These are phyloP conservation scores for Hygrocybe coccinea DNA, from an alignment of 768 basidiomycete genomes.

Conservation along the genomic window DNA sequence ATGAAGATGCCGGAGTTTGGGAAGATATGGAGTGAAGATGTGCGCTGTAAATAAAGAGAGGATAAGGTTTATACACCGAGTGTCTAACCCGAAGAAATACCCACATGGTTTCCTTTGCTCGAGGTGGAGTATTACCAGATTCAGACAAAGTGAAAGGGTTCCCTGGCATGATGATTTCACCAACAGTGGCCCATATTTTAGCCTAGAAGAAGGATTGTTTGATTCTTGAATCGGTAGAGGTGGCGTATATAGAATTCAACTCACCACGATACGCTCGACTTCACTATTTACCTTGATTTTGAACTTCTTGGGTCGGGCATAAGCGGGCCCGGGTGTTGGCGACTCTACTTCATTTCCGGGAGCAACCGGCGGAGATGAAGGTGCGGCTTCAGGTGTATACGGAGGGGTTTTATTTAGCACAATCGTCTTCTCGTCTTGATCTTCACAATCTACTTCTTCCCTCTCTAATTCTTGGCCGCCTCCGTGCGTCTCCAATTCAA, in stretches of 20 bases:
- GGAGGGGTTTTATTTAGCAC: not conserved
- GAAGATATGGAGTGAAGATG: conserved; percentile 54
- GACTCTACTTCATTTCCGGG: conserved; percentile 1
- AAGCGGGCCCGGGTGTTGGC: not conserved
- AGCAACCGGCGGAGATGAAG: not conserved
- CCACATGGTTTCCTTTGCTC: conserved; percentile 60
- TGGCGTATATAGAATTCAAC: conserved; percentile 20
- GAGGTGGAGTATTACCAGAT: conserved; percentile 39
- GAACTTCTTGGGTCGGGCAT: conserved; percentile 1
- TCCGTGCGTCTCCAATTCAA: not conserved
- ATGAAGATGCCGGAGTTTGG: conserved; percentile 47
- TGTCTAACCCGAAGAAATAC: conserved; percentile 16
- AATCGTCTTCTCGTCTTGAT: conserved; percentile 4
- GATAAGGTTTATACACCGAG: conserved; percentile 3
- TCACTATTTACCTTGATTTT: conserved; percentile 51
- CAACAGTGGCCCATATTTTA: conserved; percentile 64
- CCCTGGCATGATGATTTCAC: conserved; percentile 60
- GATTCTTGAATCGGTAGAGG: not conserved
- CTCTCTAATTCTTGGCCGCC: conserved; percentile 1
- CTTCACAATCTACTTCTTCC: not conserved
- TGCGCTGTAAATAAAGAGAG: conserved; percentile 32
- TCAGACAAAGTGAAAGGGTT: conserved; percentile 36
- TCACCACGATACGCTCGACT: conserved; percentile 59
- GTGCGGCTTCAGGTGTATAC: not conserved
- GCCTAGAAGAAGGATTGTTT: conserved; percentile 36